A percentile compares a stretch with the other conserved stretches of the same genome.
phyloP scores from a whole-genome alignment of 148 eudicot species.

The Limonium bicolor region DNA sequence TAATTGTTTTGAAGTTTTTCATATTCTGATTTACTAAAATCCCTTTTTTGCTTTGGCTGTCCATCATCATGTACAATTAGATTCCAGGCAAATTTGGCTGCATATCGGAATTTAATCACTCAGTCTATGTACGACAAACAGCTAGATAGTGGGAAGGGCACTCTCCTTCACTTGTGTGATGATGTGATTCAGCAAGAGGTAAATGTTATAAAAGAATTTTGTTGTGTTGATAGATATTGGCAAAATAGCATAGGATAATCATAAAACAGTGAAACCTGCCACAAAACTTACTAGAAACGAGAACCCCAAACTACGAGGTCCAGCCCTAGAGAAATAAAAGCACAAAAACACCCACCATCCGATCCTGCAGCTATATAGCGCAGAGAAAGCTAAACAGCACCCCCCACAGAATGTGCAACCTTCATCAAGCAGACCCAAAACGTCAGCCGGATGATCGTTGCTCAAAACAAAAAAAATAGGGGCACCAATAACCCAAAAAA shows the following conservation, averaged over 20 bases:
- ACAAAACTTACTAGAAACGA: neutral
- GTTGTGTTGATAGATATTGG: no score
- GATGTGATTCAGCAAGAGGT: slow-evolving; percentile 41
- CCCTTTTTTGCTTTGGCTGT: slow-evolving; percentile 2
- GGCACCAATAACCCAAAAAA: no score
- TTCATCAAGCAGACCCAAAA: no score
- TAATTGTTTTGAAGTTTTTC: slow-evolving; percentile 5
- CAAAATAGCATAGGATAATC: neutral
- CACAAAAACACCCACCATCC: no score
- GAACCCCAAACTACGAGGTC: neutral
- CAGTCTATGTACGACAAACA: slow-evolving; percentile 92
- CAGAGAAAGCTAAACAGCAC: no score
- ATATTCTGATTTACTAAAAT: neutral
- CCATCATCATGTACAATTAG: slow-evolving; percentile 16
- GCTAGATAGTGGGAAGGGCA: slow-evolving; percentile 81
- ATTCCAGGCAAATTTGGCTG: slow-evolving; percentile 62
- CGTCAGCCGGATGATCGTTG: no score
- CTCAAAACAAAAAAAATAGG: no score
- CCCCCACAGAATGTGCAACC: no score
- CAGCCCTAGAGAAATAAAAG: neutral
- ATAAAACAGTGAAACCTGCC: neutral
- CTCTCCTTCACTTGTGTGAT: slow-evolving; percentile 44
- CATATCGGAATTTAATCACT: slow-evolving; percentile 67
- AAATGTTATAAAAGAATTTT: no score
- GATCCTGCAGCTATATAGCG: no score